phyloP scores from a whole-genome alignment of 768 basidiomycete species.

The Pleurotus cornucopiae region DNA sequence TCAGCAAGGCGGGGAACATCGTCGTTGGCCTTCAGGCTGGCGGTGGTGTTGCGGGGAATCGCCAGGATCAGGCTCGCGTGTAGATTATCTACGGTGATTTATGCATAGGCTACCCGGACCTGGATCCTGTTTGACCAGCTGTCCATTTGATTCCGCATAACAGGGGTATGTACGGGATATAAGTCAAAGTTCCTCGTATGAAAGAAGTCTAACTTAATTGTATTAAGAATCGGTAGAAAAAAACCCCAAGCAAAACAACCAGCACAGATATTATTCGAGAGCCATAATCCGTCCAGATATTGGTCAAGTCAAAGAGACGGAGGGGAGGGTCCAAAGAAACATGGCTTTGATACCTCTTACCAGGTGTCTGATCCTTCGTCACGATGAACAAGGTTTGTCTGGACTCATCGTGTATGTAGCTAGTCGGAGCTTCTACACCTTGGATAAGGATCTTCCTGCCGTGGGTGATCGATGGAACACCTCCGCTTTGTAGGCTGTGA shows the following conservation, averaged over 20 bases:
- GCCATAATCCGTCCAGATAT: conserved; percentile 60
- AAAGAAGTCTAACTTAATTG: background rate
- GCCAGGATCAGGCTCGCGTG: background rate
- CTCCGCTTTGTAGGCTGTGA: conserved; percentile 64
- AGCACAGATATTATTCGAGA: conserved; percentile 13
- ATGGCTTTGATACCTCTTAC: conserved; percentile 18
- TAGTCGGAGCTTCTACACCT: conserved; percentile 48
- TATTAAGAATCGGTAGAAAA: conserved; percentile 10
- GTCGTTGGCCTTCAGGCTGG: background rate
- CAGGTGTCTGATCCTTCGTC: conserved; percentile 34
- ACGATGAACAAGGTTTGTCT: conserved; percentile 76
- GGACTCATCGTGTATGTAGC: conserved; percentile 53
- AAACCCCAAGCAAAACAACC: conserved; percentile 18
- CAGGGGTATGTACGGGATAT: background rate
- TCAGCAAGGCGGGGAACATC: background rate
- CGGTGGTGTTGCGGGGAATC: background rate
- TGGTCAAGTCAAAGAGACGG: conserved; percentile 52
- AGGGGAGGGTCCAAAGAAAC: conserved; percentile 57
- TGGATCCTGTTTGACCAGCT: too few relatives aligned
- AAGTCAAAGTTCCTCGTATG: background rate
- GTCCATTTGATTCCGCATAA: background rate
- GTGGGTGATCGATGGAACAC: conserved; percentile 62
- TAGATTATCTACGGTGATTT: background rate
- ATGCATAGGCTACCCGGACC: too few relatives aligned
- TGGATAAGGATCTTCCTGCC: conserved; percentile 54